These are phyloP conservation scores for Didymella segeticola DNA, from an alignment of 2,329 filamentous ascomycete species.

Conservation along the genomic window DNA sequence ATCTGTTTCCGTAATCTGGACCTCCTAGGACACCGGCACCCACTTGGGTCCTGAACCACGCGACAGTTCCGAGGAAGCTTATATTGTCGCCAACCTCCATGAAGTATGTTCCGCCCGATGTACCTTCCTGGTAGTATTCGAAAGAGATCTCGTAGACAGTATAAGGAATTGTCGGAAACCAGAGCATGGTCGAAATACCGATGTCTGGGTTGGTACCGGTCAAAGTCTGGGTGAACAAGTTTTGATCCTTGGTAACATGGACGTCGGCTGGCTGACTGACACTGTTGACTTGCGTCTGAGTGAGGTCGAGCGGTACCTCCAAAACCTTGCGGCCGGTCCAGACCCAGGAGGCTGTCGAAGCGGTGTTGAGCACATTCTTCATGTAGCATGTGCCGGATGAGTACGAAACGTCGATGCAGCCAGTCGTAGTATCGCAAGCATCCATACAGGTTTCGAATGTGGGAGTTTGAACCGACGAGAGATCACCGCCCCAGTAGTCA, in stretches of 20 bases:
- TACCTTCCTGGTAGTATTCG: conserved; percentile 1
- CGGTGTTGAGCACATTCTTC: conserved; percentile 3
- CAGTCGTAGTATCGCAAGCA: neutral
- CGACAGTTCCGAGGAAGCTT: neutral
- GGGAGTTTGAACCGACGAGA: neutral
- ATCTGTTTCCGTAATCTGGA: neutral
- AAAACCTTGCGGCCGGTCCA: conserved; percentile 2
- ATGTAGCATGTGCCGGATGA: conserved; percentile 2
- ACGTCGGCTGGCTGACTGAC: neutral
- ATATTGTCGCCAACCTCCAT: neutral
- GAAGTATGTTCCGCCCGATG: neutral
- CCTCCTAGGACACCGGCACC: neutral
- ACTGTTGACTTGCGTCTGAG: neutral
- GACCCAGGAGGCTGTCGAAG: neutral
- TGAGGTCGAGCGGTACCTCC: conserved; percentile 3
- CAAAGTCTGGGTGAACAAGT: neutral
- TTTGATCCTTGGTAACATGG: neutral
- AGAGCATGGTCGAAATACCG: neutral
- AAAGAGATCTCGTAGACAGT: conserved; percentile 2
- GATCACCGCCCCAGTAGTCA: conserved; percentile 7
- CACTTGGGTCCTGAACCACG: neutral
- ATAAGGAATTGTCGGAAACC: neutral
- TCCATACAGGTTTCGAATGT: conserved; percentile 7
- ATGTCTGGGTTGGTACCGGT: neutral
- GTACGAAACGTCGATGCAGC: conserved; percentile 5